These are phyloP conservation scores for Posidonia australis DNA, from an alignment of 106 monocot species.

Conservation along the genomic window DNA sequence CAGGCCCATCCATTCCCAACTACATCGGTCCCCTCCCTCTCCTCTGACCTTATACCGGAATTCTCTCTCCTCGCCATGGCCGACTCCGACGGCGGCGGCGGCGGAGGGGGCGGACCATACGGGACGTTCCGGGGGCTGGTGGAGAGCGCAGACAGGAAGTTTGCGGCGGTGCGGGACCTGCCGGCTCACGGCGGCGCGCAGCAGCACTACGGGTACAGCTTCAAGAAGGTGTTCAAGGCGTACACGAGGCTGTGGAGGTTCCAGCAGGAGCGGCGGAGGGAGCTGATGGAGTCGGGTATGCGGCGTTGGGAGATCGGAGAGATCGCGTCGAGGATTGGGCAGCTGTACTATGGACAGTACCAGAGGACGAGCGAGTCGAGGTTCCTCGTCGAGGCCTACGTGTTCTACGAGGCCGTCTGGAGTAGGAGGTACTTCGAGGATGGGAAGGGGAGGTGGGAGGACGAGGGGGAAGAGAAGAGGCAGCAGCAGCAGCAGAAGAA, in stretches of 20 bases:
- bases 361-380: slow-evolving; percentile 70
- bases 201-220: slow-evolving; percentile 27
- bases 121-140: slow-evolving; percentile 37
- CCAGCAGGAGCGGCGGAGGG: slow-evolving; percentile 58
- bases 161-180: slow-evolving; percentile 62
- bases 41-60: neutral
- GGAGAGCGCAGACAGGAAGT: slow-evolving; percentile 75
- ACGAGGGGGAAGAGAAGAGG: slow-evolving; percentile 14
- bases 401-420: slow-evolving; percentile 92
- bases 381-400: slow-evolving; percentile 76
- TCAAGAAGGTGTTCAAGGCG: slow-evolving; percentile 68
- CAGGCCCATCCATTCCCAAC: too few species aligned
- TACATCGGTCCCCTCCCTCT: too few species aligned
- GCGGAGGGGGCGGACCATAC: slow-evolving; percentile 3
- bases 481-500: neutral
- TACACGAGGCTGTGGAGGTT: slow-evolving; percentile 85
- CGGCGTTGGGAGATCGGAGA: slow-evolving; percentile 84
- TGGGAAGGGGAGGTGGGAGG: slow-evolving; percentile 4
- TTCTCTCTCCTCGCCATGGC: slow-evolving; percentile 2
- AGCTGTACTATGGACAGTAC: slow-evolving; percentile 91
- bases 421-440: slow-evolving; percentile 67
- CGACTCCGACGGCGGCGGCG: slow-evolving; percentile 13
- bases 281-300: slow-evolving; percentile 61
- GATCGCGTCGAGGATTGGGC: slow-evolving; percentile 94
- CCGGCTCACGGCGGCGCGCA: slow-evolving; percentile 36